Base-by-base conservation (phyloP, 352 stramenopile species). In the Globisporangium polare region DNA sequence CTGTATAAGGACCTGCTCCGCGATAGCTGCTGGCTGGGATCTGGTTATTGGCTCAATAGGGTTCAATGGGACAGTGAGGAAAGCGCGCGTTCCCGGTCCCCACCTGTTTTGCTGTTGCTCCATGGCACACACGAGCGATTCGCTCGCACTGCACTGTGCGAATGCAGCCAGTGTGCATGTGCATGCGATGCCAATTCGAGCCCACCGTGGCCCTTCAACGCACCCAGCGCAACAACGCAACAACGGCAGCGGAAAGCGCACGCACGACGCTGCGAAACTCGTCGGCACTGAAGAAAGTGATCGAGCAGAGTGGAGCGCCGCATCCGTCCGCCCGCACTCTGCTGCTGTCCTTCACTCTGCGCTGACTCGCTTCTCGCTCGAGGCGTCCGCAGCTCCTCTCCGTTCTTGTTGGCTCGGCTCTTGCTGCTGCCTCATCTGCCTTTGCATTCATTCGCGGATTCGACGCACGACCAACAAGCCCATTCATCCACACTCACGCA, bases 381-480 rank as follows among this genome's bases (percentile, higher is more conserved):
- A 45, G 51, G 4, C 51, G 9, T 13, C 20, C 20, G 15, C 1
- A n/a, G 29, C 31, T 37, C 7, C 54, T 39, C 33, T n/a, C 37
- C 20, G 24, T 18, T 8, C 7, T 35, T 50, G 54, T 27, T 51
- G 18, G 17, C 41, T 62, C 35, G 17, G 42, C 26, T 18, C 35
- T 50, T 33, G 52, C 33, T 18, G 49, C 31, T 59, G 56, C 31
- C 56, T 62, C 56, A 62, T 62, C 56, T 62, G 56, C 56, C 8
- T 41, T 10, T 13, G 13, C n/a, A n/a, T n/a, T 7, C 35, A 62
- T 22, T 62, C 31, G 42, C 15, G 5, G n/a, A 53, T 54, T 62
- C 42, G 56, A 52, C 56, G 31, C 56, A 37, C 24, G 45, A 54
- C 41, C 42, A 29, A 7, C 56, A 54, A 45, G 56, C 22, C 33